Base-by-base conservation (phyloP, 2,329 filamentous ascomycete species). In the Apiospora arundinis region DNA sequence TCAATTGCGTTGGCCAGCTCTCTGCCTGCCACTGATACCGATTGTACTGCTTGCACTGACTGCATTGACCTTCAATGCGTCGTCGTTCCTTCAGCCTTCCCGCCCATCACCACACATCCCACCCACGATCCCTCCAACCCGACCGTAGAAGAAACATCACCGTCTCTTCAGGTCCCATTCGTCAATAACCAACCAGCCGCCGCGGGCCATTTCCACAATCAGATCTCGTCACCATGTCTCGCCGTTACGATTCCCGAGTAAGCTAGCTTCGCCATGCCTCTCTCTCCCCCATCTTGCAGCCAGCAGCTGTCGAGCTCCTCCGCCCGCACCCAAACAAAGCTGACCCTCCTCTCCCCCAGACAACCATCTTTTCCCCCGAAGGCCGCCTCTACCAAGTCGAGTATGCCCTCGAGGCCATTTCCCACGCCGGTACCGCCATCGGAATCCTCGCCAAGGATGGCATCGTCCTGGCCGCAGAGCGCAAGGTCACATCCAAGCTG, bases 331-430 rank as follows among this genome's bases (percentile, higher is more conserved):
- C 46, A 25, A 32, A 48, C 28, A 21, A 25, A 74, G 74, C 77
- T 79, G 49, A 79, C 77, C 42, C 25, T 37, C 21, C 42, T 28
- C 32, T 32, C 63, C 66, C 78, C 78, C 65, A 97, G 95, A 99
- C 96, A 78, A 99, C 96, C 82, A 99, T 99, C 90, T 99, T 99
- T 91, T 99, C 96, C 73, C 96, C 96, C 73, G 96, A 99, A 87
- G 96, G 96, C 75, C 95, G 96, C 81, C 90, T 99, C 73, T 99
- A 99, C 85, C 96, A 99, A 85, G 96, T 99, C 79, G 96, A 99
- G 90, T 99, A 99, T 89, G 97, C 96, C 37, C 91, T 99, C 69
- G 96, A 99, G 84, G 96, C 96, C 81, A 99, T 99, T 81, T 99
- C 96, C 76, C 96, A 99, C 80, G 96, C 96, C 77, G 96, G 96